Conservation (phyloP, 2,329 filamentous ascomycete genomes). For the Elsinoe perseae region DNA sequence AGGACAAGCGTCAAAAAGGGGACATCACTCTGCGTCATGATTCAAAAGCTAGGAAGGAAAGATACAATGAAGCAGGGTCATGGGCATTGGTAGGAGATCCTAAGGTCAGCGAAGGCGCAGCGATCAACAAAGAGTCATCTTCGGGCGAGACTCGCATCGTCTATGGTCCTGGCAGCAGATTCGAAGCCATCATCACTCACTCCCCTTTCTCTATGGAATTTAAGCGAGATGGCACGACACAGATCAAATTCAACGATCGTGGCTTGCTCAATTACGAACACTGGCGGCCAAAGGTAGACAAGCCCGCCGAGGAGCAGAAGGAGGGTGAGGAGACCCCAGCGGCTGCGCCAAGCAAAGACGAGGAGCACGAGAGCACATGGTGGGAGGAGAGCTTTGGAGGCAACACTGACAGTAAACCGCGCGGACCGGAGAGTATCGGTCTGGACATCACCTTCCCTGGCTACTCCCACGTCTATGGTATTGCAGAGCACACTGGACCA, state of each 20-base stretch:
- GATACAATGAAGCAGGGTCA: constrained; percentile 84
- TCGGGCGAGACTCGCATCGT: constrained; percentile 62
- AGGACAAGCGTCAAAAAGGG: constrained; percentile 80
- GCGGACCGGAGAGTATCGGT: constrained; percentile 83
- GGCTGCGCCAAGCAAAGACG: constrained; percentile 35
- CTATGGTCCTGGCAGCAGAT: constrained; percentile 68
- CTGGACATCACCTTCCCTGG: constrained; percentile 88
- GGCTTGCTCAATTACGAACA: constrained; percentile 90
- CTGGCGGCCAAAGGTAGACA: constrained; percentile 81
- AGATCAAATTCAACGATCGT: constrained; percentile 84
- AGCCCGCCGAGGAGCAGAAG: constrained; percentile 51
- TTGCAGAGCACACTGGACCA: constrained; percentile 85
- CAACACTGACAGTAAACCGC: constrained; percentile 91
- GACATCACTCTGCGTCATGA: constrained; percentile 80
- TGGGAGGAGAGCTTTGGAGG: constrained; percentile 97
- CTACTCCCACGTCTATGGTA: constrained; percentile 88
- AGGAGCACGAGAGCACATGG: constrained; percentile 81
- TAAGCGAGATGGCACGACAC: constrained; percentile 68
- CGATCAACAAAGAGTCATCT: constrained; percentile 58
- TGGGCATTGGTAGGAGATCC: constrained; percentile 82
- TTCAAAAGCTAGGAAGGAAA: constrained; percentile 78
- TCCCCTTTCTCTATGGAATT: constrained; percentile 82
- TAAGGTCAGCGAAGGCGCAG: constrained; percentile 62
- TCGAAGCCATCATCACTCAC: constrained; percentile 77
- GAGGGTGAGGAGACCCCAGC: constrained; percentile 38